Base-by-base conservation (phyloP, 208 protist genomes). In the Angomonas deanei region DNA sequence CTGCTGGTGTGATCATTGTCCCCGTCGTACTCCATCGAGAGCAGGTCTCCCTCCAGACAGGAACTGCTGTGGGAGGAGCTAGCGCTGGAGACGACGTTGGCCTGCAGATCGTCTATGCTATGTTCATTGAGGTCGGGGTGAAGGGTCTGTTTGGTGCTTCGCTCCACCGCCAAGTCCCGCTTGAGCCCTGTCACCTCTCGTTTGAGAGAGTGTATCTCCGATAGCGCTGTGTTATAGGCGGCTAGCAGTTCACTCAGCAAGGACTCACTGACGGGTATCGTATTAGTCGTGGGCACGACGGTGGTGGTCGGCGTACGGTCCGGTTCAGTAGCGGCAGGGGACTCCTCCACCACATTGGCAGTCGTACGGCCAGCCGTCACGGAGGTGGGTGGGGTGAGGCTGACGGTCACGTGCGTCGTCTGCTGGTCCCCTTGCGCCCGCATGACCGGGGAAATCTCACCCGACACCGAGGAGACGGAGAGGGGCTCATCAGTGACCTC, bases 181-280 rank as follows among this genome's bases (percentile, higher is more conserved):
- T 61, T 59, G 38, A 74, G 70, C 48, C 42, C 56, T 48, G 27
- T 1, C 31, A 69, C 65, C 36, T 73, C 68, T 26, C 8, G 28
- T 23, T 27, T 34, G 31, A 38, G 24, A 6, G 39, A 17, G 33
- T 28, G 5, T 13, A 56, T 56, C 23, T 28, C 23, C 11, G 50
- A 5, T 13, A 56, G 50, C 26, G 50, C 4, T 3, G 26, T 56
- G 50, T 28, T 19, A 24, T 56, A 56, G 50, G 27, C 23, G 15
- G 15, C 28, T 1, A 61, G 27, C 28, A 57, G 39, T 6, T 48
- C 38, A 55, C 26, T 32, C 57, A 60, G 47, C 56, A 46, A 11
- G 15, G 49, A 52, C 4, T 30, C 53, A n/a, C 15, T 27, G 23
- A 27, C 30, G 54, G 28, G 19, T 19, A 4, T 3, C 13, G 27